Evolutionary conservation across 2,329 filamentous ascomycete genomes (phyloP).

Genomic region (Calonectria fujianensis): DNA sequence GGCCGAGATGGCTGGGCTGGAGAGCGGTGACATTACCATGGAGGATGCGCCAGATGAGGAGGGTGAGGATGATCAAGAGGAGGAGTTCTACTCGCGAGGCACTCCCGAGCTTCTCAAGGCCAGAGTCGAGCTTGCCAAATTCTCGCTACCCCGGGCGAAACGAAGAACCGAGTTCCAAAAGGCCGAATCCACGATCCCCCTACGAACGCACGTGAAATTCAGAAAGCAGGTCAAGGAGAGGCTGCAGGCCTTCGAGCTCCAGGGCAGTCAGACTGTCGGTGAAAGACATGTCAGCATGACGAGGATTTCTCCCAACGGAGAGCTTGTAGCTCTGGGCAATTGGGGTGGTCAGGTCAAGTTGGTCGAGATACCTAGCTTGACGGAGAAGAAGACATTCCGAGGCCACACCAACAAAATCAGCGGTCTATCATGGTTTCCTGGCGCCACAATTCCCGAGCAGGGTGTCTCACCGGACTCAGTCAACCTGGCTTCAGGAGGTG

Average conservation of each 20-base stretch:
- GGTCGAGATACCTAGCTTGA: constrained; percentile 87
- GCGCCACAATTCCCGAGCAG: constrained; percentile 82
- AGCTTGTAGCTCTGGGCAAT: constrained; percentile 91
- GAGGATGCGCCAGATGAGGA: constrained; percentile 76
- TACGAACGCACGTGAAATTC: constrained; percentile 94
- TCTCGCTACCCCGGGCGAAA: constrained; percentile 88
- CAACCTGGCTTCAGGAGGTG: constrained; percentile 93
- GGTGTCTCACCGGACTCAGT: constrained; percentile 83
- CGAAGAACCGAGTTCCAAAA: constrained; percentile 85
- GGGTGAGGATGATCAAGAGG: constrained; percentile 84
- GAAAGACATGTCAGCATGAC: constrained; percentile 95
- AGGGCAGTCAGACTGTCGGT: constrained; percentile 93
- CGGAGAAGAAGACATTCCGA: constrained; percentile 83
- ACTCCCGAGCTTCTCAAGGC: constrained; percentile 83
- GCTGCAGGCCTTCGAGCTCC: constrained; percentile 89
- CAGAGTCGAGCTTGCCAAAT: constrained; percentile 86
- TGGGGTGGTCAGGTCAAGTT: constrained; percentile 94
- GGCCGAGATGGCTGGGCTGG: constrained; percentile 75
- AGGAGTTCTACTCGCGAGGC: constrained; percentile 96
- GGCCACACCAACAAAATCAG: constrained; percentile 94
- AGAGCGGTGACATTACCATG: constrained; percentile 77
- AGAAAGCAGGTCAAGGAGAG: constrained; percentile 91
- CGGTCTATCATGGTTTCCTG: constrained; percentile 92
- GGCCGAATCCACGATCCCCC: constrained; percentile 86
- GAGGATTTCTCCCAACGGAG: constrained; percentile 89